phyloP scores from a whole-genome alignment of 768 basidiomycete genomes.

The Boletus vermiculosoides region DNA sequence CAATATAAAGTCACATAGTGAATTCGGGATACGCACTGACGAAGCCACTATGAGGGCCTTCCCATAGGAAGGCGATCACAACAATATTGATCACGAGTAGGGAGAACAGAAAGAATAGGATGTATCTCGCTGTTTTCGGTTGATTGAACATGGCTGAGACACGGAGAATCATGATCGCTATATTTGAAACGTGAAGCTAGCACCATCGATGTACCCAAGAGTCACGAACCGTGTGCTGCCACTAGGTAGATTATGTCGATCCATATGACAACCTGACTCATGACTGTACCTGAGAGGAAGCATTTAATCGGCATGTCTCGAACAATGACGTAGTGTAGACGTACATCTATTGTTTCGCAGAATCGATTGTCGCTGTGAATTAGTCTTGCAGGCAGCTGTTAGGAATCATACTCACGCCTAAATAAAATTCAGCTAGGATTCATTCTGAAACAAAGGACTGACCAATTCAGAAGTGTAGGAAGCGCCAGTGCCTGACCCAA shows the following conservation, averaged over 20 bases:
- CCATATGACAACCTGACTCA: not conserved
- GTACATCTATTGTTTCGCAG: constrained; percentile 3
- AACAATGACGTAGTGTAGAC: not conserved
- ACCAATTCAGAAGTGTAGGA: not conserved
- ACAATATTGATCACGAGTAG: not conserved
- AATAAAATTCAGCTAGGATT: not conserved
- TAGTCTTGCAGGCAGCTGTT: no score
- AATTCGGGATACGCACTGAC: not conserved
- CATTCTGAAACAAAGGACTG: not conserved
- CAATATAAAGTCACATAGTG: not conserved
- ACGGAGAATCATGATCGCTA: constrained; percentile 17
- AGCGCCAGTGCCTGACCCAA: not conserved
- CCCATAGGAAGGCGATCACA: not conserved
- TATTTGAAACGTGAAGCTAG: not conserved
- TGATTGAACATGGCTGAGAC: constrained; percentile 14
- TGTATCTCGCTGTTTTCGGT: not conserved
- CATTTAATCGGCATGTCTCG: not conserved
- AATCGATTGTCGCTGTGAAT: not conserved
- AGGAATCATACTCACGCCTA: constrained; percentile 7
- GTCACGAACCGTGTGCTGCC: constrained; percentile 5
- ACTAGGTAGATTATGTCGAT: not conserved
- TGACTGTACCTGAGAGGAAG: not conserved
- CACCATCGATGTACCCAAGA: not conserved
- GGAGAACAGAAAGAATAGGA: constrained; percentile 4
- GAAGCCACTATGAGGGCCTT: constrained; percentile 1